These are phyloP conservation scores for Coemansia furcata DNA, from an alignment of 192 early-diverging fungal genomes.

Conservation along the genomic window DNA sequence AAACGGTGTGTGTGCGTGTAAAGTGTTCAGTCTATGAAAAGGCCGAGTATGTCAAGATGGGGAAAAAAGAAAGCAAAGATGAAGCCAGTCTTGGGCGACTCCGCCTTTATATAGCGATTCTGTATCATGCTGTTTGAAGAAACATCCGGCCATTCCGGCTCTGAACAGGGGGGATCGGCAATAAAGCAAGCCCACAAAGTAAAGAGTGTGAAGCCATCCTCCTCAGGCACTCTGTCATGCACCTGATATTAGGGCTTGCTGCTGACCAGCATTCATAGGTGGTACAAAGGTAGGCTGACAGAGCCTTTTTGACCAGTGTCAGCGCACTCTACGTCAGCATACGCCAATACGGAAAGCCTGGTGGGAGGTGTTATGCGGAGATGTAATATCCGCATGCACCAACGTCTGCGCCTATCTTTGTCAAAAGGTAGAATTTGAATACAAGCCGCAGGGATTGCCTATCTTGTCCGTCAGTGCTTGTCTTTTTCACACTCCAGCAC, in stretches of 20 bases:
- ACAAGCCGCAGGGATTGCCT: background rate
- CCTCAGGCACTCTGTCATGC: background rate
- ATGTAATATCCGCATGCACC: background rate
- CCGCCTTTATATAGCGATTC: background rate
- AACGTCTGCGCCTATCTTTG: background rate
- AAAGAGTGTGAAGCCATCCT: background rate
- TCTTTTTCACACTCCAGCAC: constrained; percentile 1
- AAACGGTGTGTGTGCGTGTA: background rate
- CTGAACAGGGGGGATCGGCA: background rate
- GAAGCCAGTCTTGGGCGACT: background rate
- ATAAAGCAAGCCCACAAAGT: background rate
- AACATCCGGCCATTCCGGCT: background rate
- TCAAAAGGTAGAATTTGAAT: background rate
- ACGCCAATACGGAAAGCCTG: background rate
- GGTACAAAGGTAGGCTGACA: background rate
- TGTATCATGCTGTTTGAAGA: background rate
- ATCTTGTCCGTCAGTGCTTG: background rate
- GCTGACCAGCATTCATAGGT: background rate
- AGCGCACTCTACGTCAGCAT: background rate
- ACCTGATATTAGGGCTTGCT: constrained; percentile 1
- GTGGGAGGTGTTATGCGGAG: background rate
- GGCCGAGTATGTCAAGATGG: background rate
- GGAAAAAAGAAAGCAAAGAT: background rate
- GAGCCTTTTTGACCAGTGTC: background rate
- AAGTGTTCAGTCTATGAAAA: background rate